phyloP scores from a whole-genome alignment of 2,329 filamentous ascomycete genomes.

The Chalaropsis thielavioides region DNA sequence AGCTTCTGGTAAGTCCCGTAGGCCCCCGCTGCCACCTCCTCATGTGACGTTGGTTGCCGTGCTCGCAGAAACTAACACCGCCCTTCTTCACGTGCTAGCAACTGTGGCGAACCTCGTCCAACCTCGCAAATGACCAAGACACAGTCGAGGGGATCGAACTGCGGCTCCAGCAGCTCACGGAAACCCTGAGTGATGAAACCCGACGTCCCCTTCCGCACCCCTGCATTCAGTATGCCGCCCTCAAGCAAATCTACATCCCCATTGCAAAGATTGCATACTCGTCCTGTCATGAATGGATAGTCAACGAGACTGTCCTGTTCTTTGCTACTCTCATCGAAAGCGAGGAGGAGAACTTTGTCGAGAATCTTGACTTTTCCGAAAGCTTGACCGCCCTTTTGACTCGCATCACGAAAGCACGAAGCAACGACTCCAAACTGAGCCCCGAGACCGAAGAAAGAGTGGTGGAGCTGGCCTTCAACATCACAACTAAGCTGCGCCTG shows the following conservation, averaged over 20 bases:
- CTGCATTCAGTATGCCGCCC: constrained; percentile 74
- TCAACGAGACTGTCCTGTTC: constrained; percentile 69
- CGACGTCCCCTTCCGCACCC: constrained; percentile 78
- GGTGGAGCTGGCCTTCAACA: constrained; percentile 86
- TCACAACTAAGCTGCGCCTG: constrained; percentile 87
- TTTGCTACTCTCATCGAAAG: constrained; percentile 90
- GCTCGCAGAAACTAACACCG: background rate
- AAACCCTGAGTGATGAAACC: constrained; percentile 75
- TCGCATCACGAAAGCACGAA: constrained; percentile 50
- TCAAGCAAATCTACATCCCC: constrained; percentile 76
- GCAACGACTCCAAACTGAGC: constrained; percentile 55
- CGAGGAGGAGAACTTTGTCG: constrained; percentile 88
- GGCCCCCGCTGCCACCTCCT: too few species aligned
- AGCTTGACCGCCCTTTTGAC: constrained; percentile 78
- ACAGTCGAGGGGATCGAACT: constrained; percentile 49
- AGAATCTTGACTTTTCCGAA: constrained; percentile 70
- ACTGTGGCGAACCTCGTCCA: constrained; percentile 47
- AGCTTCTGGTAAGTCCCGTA: constrained; percentile 38
- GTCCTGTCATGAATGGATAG: constrained; percentile 71
- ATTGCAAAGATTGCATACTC: constrained; percentile 79
- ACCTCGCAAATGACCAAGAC: constrained; percentile 44
- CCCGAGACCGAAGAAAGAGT: constrained; percentile 75
- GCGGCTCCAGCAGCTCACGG: constrained; percentile 48
- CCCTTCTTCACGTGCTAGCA: constrained; percentile 11
- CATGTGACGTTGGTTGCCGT: too few species aligned